A percentile compares a stretch with the other conserved stretches of the same genome.
phyloP scores from a whole-genome alignment of 2,329 filamentous ascomycete species.

The Aspergillus uvarum region DNA sequence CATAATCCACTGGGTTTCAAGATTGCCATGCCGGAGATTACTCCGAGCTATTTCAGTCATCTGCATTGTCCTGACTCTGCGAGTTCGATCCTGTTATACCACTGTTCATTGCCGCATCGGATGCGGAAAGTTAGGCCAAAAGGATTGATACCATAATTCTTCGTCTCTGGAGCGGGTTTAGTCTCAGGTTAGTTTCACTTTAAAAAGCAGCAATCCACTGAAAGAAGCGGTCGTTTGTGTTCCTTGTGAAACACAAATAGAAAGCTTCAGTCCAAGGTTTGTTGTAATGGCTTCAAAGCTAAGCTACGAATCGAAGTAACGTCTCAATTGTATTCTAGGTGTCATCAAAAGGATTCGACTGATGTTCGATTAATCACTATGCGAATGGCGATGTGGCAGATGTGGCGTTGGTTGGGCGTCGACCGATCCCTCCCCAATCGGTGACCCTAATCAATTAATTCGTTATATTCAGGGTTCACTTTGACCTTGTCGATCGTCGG shows the following conservation, averaged over 20 bases:
- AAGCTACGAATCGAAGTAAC: background rate
- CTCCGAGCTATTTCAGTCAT: conserved; percentile 16
- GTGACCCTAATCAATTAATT: conserved; percentile 16
- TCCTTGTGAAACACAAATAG: background rate
- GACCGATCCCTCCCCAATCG: conserved; percentile 10
- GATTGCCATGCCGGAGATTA: conserved; percentile 13
- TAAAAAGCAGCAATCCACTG: background rate
- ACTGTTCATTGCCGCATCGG: background rate
- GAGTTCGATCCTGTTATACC: background rate
- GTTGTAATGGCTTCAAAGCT: background rate
- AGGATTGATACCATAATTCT: background rate
- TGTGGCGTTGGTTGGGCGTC: conserved; percentile 18
- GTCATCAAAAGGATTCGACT: background rate
- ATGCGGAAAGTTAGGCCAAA: background rate
- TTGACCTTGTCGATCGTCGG: conserved; percentile 22
- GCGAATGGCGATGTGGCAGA: conserved; percentile 15
- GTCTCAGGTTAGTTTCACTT: background rate
- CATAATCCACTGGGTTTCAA: conserved; percentile 7
- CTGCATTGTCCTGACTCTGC: background rate
- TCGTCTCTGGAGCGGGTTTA: background rate
- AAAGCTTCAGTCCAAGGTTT: background rate
- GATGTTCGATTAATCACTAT: background rate
- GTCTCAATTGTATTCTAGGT: background rate
- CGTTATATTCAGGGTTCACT: conserved; percentile 11
- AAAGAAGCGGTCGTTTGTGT: background rate